Base-by-base conservation (phyloP, 1,284 basidiomycete species). In the Mycena sp. region DNA sequence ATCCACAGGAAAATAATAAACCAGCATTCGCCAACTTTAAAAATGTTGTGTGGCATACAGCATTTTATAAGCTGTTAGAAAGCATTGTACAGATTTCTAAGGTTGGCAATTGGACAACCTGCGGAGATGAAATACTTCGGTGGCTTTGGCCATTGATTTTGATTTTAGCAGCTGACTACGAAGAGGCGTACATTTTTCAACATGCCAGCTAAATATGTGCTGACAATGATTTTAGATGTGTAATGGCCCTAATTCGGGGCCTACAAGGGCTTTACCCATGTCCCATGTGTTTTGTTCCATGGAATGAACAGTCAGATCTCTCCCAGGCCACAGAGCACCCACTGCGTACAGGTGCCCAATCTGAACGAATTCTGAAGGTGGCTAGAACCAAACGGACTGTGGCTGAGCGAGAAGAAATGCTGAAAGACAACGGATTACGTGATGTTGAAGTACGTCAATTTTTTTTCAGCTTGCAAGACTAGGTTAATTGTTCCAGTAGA, bases 171-270 rank as follows among this genome's bases (percentile, higher is more conserved):
- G n/a, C n/a, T n/a, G n/a, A n/a, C n/a, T n/a, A n/a, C n/a, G n/a
- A n/a, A n/a, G n/a, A n/a, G n/a, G n/a, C n/a, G n/a, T n/a, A n/a
- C n/a, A n/a, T n/a, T n/a, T n/a, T n/a, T n/a, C n/a, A n/a, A n/a
- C n/a, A n/a, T n/a, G n/a, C n/a, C n/a, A n/a, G n/a, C n/a, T n/a
- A n/a, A n/a, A n/a, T n/a, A n/a, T n/a, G n/a, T n/a, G n/a, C n/a
- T n/a, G n/a, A n/a, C n/a, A n/a, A n/a, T n/a, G 10, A 28, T 53
- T 25, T 40, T 57, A 77, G 75, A 48, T 71, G 62, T 58, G 60
- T 77, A 6, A 75, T 81, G 73, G 67, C 74, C 17, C 66, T 78
- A 0, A 78, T 72, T 46, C 69, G 71, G 10, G 79, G 80, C 25
- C 16, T 70, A 6, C 56, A 64, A 17, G 60, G 71, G 11, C 44